phyloP scores from a whole-genome alignment of 1,284 basidiomycete genomes.

The Trametes versicolor region DNA sequence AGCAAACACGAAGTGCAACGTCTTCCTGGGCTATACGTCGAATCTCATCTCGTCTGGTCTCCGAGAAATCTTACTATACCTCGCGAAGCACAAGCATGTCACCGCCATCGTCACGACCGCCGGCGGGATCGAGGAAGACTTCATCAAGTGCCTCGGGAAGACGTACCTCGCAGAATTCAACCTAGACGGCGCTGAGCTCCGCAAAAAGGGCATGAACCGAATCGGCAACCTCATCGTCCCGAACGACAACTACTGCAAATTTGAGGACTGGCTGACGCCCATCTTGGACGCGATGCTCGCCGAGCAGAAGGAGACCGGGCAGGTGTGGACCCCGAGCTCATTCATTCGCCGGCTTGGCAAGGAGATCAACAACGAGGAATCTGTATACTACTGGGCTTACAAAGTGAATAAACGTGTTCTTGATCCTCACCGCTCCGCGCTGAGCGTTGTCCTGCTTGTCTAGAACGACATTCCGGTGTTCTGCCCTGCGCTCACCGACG shows the following conservation, averaged over 20 bases:
- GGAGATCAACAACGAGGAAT: slow-evolving; percentile 97
- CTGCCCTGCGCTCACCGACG: slow-evolving; percentile 98
- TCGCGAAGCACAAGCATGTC: slow-evolving; percentile 95
- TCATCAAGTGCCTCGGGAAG: slow-evolving; percentile 97
- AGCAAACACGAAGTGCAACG: slow-evolving; percentile 77
- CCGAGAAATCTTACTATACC: slow-evolving; percentile 91
- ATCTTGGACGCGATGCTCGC: slow-evolving; percentile 92
- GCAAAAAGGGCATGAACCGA: slow-evolving; percentile 92
- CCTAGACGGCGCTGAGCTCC: slow-evolving; percentile 89
- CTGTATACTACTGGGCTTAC: slow-evolving; percentile 99
- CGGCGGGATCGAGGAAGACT: slow-evolving; percentile 98
- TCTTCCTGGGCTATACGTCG: slow-evolving; percentile 98
- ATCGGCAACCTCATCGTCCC: slow-evolving; percentile 99
- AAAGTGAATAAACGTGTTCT: slow-evolving; percentile 72
- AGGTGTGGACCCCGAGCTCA: slow-evolving; percentile 93
- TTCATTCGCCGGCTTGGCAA: slow-evolving; percentile 93
- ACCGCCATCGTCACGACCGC: slow-evolving; percentile 96
- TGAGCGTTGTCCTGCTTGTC: slow-evolving; percentile 25
- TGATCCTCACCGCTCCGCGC: slow-evolving; percentile 38
- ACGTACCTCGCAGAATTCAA: slow-evolving; percentile 97
- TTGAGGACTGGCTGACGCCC: slow-evolving; percentile 98
- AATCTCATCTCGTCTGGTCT: slow-evolving; percentile 98
- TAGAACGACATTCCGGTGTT: slow-evolving; percentile 99
- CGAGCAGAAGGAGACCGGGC: slow-evolving; percentile 83
- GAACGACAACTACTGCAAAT: slow-evolving; percentile 99